Evolutionary conservation across 257 asterid genomes (phyloP), one percentile per base, ranked within the genome.

Genomic region (Paulownia fortunei): DNA sequence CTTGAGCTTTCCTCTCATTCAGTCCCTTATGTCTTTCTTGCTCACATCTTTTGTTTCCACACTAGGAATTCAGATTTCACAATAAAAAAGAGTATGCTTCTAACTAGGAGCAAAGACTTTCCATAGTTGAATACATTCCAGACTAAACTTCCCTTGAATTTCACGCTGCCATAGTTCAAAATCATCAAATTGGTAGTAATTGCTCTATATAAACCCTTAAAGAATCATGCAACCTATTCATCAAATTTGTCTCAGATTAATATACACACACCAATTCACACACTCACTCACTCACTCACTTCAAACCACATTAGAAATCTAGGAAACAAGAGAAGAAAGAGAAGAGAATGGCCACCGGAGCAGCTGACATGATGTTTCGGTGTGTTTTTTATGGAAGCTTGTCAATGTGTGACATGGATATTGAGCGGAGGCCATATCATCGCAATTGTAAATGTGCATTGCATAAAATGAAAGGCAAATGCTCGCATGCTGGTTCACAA

Each of bases 361-460:
- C 86, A 76, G 84, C 83, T 34, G 79, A 76, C 49, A 6, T 74
- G 47, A 61, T 83, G 79, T 16, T 83, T 56, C 64, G 70, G 49
- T 74, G 84, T 76, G 79, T 80, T 72, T 36, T 82, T 5, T 24
- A 64, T 13, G 88, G 88, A 78, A 76, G 84, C 59, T 74, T 83
- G 64, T 80, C 84, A 3, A 49, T 83, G 80, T 9, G 30, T 0
- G 88, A 86, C 84, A 81, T 23, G 55, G 80, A 77, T 32, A 74
- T 82, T 8, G 87, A 88, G 80, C 67, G 85, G 9, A 74, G 89
- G 74, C 89, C 86, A 24, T 82, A 87, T 60, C 89, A 80, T 60
- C 46, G 56, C 3, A 52, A 84, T 62, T 84, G 91, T 78, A 69
- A 74, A 41, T 87, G 86, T 39, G 85, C 82, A 62, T 44, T 85